Base-by-base conservation (phyloP, 768 basidiomycete species). In the Epithele typhae region DNA sequence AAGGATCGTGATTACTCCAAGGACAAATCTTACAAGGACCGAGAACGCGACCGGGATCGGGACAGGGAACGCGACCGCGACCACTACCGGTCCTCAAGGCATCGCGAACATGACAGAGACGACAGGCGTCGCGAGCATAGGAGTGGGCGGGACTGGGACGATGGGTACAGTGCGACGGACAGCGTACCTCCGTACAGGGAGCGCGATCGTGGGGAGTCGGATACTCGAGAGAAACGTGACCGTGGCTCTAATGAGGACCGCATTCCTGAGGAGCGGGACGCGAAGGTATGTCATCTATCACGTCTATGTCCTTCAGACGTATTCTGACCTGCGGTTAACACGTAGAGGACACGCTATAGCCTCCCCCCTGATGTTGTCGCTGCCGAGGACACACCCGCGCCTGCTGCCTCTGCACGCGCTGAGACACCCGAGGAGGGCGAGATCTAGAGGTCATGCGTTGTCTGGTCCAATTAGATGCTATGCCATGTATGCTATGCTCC, bases 341-440 rank as follows among this genome's bases (percentile, higher is more conserved):
- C 39, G 22, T 52, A 60, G 59, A 48, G 59, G 23, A 42, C 48
- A 19, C 51, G 51, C 21, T 56, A 58, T 36, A 59, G 57, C 43
- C 40, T 54, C 18, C 62, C 71, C 39, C 70, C 72, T 62, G 73
- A 75, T 52, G 73, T 70, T 32, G 71, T 68, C 52, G 73, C 73
- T 36, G 73, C 68, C 50, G 65, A 59, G 22, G 61, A 61, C 46
- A 67, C 66, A 19, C 45, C 45, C 7, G 46, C 51, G 3, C 32
- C 48, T 22, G 61, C 57, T 38, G 58, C 46, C 24, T 46, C 58
- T 18, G 50, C 47, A 12, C 74, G 86, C 39, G 87, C 73, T 32
- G 89, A 91, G 61, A 88, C 82, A 36, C 90, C 89, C 2, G 90
- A 92, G 68, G 89, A 92, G 63, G 89, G 89, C 21, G 14, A 35